Base-by-base conservation (phyloP, 2,329 filamentous ascomycete species). In the Alternaria rosae region DNA sequence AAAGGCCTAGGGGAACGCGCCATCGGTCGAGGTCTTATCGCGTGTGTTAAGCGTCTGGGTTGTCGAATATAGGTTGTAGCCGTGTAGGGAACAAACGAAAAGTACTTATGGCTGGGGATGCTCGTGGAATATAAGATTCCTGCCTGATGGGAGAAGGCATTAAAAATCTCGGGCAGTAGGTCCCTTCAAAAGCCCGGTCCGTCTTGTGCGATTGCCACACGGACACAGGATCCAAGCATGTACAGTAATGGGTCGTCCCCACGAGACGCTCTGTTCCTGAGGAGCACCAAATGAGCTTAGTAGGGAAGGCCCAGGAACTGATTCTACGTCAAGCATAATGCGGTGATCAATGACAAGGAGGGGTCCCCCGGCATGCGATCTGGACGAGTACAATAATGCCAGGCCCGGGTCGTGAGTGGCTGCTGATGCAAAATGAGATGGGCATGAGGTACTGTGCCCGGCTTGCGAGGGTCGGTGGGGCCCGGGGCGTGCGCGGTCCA, bases 261-360 rank as follows among this genome's bases (percentile, higher is more conserved):
- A 78, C 78, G 78, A 80, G 76, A 80, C 79, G 77, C 67, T 73
- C 74, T 76, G 78, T 80, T 79, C 78, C 79, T 80, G 77, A 79
- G 77, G 69, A 74, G 75, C 72, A 77, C 75, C 69, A 72, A 76
- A 72, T 72, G 74, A 76, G 76, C 78, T 80, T 73, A 75, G 76
- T 76, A 76, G 77, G 77, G 77, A 76, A 80, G 78, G 76, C 70
- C 74, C 72, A 71, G 74, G 75, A 73, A 76, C 75, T 71, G 69
- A 77, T 78, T 79, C 77, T 77, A 78, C 72, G 77, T 79, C 76
- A 78, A 79, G 78, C 78, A 81, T 79, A 78, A 81, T 81, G 79
- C 78, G 74, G 78, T 81, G 79, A 78, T 80, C 78, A 78, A 74
- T 76, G 73, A 73, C 77, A 74, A 69, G 78, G 74, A 75, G 70